phyloP scores from a whole-genome alignment of 495 filamentous ascomycete genomes.

The Mycothermus thermophilus region DNA sequence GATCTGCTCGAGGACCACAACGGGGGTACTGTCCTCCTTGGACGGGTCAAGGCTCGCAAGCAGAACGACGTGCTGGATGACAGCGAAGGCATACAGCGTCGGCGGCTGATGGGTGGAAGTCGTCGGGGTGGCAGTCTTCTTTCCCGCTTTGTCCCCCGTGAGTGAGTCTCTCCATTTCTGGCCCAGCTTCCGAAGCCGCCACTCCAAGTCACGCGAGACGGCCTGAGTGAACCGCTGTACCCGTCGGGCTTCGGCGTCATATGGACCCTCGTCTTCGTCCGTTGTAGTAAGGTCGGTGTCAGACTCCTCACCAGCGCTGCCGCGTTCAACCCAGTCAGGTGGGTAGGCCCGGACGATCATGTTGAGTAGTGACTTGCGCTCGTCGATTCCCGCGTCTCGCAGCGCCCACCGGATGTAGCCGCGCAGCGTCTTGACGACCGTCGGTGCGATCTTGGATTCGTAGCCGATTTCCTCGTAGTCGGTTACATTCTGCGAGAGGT shows the following conservation, averaged over 20 bases:
- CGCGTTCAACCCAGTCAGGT: too few species aligned
- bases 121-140: too few species aligned
- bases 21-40: slow-evolving; percentile 2
- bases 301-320: too few species aligned
- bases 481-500: slow-evolving; percentile 15
- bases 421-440: slow-evolving; percentile 10
- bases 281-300: background rate
- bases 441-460: slow-evolving; percentile 6
- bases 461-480: slow-evolving; percentile 17
- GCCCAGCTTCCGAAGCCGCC: slow-evolving; percentile 7
- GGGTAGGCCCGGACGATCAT: slow-evolving; percentile 12
- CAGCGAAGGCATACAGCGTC: slow-evolving; percentile 17
- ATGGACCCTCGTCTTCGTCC: background rate
- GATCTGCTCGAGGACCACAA: slow-evolving; percentile 13
- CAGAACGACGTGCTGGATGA: slow-evolving; percentile 17
- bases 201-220: slow-evolving; percentile 9
- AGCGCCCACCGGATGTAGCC: slow-evolving; percentile 18
- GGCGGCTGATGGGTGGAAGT: slow-evolving; percentile 9
- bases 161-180: slow-evolving; percentile 9
- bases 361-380: slow-evolving; percentile 2
- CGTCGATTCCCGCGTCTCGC: slow-evolving; percentile 10
- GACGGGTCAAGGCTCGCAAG: slow-evolving; percentile 16
- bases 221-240: slow-evolving; percentile 4
- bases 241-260: background rate
- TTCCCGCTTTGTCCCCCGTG: slow-evolving; percentile 2